Evolutionary conservation across 805 yeast genomes (phyloP).

Genomic region (Yarrowia porcina): DNA sequence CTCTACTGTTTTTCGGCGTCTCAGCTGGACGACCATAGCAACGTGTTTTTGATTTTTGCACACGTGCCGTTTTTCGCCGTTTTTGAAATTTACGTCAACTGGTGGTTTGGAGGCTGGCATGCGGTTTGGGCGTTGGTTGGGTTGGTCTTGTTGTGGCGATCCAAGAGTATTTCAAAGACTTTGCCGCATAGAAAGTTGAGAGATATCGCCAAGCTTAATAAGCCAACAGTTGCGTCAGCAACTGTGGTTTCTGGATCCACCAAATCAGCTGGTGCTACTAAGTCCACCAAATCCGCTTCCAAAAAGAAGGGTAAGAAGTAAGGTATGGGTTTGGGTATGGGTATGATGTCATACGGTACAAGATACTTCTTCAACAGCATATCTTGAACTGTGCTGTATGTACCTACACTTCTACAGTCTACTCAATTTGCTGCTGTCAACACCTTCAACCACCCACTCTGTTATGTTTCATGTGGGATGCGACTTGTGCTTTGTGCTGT

Average conservation of each 20-base stretch:
- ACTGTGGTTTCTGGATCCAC: not conserved
- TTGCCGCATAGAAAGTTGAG: constrained; percentile 1
- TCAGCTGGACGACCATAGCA: constrained; percentile 1
- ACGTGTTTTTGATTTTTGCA: constrained; percentile 2
- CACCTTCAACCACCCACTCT: too few relatives aligned
- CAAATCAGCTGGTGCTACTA: not conserved
- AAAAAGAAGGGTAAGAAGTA: too few relatives aligned
- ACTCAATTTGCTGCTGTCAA: too few relatives aligned
- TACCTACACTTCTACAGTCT: too few relatives aligned
- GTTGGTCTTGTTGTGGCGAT: not conserved
- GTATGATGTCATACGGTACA: too few relatives aligned
- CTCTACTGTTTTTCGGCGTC: constrained; percentile 12
- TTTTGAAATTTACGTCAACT: constrained; percentile 17
- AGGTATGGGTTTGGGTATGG: too few relatives aligned
- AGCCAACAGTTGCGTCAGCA: not conserved
- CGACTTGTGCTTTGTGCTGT: too few relatives aligned
- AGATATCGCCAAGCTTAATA: constrained; percentile 13
- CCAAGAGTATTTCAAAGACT: not conserved
- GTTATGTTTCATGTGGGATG: too few relatives aligned
- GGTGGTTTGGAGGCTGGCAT: constrained; percentile 24
- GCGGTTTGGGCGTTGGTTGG: not conserved
- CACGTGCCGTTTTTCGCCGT: constrained; percentile 1
- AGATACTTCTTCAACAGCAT: too few relatives aligned
- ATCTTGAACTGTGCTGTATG: too few relatives aligned
- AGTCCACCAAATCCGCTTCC: too few relatives aligned